phyloP scores from a whole-genome alignment of 164 flowering plant genomes.

The Kalanchoe fedtschenkoi region DNA sequence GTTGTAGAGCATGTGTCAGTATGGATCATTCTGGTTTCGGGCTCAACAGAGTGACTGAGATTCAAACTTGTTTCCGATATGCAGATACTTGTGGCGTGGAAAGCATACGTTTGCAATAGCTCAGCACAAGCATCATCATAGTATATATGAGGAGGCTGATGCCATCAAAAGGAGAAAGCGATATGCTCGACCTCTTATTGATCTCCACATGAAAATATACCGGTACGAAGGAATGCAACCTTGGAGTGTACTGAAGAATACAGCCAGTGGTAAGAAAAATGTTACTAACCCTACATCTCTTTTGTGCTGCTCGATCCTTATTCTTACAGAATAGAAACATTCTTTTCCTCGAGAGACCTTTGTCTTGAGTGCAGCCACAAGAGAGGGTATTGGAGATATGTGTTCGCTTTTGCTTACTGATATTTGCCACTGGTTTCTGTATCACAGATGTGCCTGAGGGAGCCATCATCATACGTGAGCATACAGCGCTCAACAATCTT shows the following conservation, averaged over 20 bases:
- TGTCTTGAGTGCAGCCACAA: background rate
- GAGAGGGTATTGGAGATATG: background rate
- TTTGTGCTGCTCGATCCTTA: background rate
- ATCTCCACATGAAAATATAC: constrained; percentile 91
- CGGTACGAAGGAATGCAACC: constrained; percentile 82
- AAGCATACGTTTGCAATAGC: constrained; percentile 93
- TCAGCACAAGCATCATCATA: constrained; percentile 86
- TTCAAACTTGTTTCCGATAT: constrained; percentile 7
- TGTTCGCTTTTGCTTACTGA: background rate
- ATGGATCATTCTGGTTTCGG: no score
- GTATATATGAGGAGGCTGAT: constrained; percentile 95
- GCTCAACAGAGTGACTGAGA: background rate
- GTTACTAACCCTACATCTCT: background rate
- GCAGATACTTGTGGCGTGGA: constrained; percentile 93
- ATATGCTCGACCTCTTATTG: constrained; percentile 92
- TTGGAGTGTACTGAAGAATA: constrained; percentile 60
- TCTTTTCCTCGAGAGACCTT: no score
- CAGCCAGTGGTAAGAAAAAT: constrained; percentile 58
- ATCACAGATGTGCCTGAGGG: constrained; percentile 97
- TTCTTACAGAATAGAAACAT: no score
- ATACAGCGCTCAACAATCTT: constrained; percentile 66
- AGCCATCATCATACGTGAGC: constrained; percentile 84
- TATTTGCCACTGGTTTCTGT: background rate
- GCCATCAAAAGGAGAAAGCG: constrained; percentile 90
- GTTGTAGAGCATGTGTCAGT: no score